Conservation (phyloP, 495 filamentous ascomycete species). For the Lasiosphaeria miniovina region DNA sequence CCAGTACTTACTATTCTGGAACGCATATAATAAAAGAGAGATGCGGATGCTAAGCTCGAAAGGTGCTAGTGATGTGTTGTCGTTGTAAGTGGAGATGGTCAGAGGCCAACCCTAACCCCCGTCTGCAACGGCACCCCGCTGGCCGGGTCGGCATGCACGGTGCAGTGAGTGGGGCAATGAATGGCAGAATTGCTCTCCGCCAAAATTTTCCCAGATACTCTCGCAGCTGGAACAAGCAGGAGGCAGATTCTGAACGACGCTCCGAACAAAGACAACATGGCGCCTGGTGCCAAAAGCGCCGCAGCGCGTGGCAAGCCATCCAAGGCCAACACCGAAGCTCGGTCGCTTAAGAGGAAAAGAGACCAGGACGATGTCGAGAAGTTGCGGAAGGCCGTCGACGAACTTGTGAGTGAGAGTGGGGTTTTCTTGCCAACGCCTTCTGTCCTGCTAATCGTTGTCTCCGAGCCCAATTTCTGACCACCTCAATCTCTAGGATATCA, state of each 20-base stretch:
- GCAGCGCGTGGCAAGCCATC: constrained; percentile 23
- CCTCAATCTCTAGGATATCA: constrained; percentile 35
- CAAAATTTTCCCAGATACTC: constrained; percentile 29
- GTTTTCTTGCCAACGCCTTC: not conserved
- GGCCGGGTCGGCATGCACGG: too few species aligned
- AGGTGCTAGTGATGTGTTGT: too few species aligned
- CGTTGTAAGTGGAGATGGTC: too few species aligned
- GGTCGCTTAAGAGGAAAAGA: constrained; percentile 44
- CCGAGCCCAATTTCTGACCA: not conserved
- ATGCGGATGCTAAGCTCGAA: too few species aligned
- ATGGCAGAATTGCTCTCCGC: constrained; percentile 37
- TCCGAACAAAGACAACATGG: constrained; percentile 18
- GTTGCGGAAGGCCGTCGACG: constrained; percentile 45
- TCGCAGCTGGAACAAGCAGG: not conserved
- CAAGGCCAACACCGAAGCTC: constrained; percentile 32
- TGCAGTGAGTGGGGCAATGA: constrained; percentile 14
- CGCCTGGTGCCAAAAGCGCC: constrained; percentile 11
- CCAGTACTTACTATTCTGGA: too few species aligned
- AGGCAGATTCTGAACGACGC: not conserved
- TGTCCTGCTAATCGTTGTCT: too few species aligned
- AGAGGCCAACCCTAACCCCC: too few species aligned
- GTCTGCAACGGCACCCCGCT: too few species aligned
- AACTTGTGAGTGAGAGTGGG: constrained; percentile 30
- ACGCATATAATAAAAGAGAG: too few species aligned
- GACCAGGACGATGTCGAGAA: constrained; percentile 55